Evolutionary conservation across 2,329 filamentous ascomycete genomes (phyloP).

Genomic region (Colletotrichum falcatum): DNA sequence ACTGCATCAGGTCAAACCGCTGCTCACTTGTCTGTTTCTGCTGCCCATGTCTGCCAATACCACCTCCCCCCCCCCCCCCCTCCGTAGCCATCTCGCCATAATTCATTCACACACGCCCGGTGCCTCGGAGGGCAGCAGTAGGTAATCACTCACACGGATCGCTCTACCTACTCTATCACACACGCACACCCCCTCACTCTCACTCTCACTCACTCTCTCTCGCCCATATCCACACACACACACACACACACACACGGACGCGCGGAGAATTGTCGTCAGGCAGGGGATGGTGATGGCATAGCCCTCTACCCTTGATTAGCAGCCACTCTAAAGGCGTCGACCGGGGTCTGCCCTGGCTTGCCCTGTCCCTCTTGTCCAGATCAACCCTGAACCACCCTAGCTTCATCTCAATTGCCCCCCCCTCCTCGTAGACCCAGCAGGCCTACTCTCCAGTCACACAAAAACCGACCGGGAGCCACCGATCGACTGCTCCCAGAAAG

Average conservation of each 20-base stretch:
- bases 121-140: background rate
- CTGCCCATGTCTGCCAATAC: conserved; percentile 13
- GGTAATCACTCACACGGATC: background rate
- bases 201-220: conserved; percentile 17
- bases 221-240: conserved; percentile 19
- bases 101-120: background rate
- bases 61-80: conserved; percentile 5
- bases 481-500: conserved; percentile 48
- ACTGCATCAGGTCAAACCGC: conserved; percentile 9
- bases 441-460: conserved; percentile 57
- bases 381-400: conserved; percentile 56
- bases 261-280: conserved; percentile 53
- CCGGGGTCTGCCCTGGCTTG: conserved; percentile 50
- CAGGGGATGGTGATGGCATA: conserved; percentile 50
- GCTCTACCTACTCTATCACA: conserved; percentile 18
- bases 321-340: conserved; percentile 53
- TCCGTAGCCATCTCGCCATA: background rate
- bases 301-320: conserved; percentile 53
- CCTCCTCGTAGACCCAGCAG: conserved; percentile 47
- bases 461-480: conserved; percentile 60
- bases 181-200: conserved; percentile 37
- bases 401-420: conserved; percentile 58
- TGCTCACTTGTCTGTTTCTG: conserved; percentile 3
- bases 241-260: conserved; percentile 44
- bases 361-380: conserved; percentile 50